Percentiles rank a stretch among this genome's conserved stretches.
Conservation (phyloP, 192 early-diverging fungal species). For the Linnemannia schmuckeri region DNA sequence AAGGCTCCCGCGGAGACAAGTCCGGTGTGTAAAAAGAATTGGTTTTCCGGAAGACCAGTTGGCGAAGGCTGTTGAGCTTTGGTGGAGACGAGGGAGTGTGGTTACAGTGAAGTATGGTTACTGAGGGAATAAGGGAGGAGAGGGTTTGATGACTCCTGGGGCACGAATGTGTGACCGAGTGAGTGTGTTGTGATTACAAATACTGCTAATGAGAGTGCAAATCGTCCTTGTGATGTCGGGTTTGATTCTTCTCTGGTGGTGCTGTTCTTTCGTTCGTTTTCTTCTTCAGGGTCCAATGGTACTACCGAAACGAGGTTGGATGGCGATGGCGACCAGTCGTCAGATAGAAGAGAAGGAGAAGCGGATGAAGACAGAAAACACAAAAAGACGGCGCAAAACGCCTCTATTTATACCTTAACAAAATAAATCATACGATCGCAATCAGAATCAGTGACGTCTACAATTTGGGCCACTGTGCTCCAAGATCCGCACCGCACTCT, state of each 20-base stretch:
- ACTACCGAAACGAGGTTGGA: not conserved
- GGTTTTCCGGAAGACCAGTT: not conserved
- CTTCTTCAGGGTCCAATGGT: conserved; percentile 1
- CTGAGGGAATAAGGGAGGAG: not conserved
- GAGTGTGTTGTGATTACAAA: not conserved
- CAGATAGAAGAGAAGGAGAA: not conserved
- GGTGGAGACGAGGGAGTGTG: not conserved
- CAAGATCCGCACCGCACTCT: no score
- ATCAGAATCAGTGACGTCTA: not conserved
- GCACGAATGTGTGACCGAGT: not conserved
- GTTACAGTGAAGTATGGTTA: not conserved
- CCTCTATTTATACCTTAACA: not conserved
- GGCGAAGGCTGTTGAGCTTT: not conserved
- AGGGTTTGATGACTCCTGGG: not conserved
- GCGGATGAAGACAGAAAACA: not conserved
- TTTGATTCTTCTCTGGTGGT: not conserved
- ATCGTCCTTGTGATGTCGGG: not conserved
- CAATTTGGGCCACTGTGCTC: no score
- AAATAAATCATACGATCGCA: not conserved
- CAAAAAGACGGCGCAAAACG: not conserved
- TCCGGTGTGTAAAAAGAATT: not conserved
- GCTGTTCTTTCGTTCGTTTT: not conserved
- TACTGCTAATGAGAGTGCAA: not conserved
- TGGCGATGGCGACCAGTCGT: not conserved
- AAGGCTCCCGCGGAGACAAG: not conserved